Conservation (phyloP, 768 basidiomycete species). For the Trametes maxima region DNA sequence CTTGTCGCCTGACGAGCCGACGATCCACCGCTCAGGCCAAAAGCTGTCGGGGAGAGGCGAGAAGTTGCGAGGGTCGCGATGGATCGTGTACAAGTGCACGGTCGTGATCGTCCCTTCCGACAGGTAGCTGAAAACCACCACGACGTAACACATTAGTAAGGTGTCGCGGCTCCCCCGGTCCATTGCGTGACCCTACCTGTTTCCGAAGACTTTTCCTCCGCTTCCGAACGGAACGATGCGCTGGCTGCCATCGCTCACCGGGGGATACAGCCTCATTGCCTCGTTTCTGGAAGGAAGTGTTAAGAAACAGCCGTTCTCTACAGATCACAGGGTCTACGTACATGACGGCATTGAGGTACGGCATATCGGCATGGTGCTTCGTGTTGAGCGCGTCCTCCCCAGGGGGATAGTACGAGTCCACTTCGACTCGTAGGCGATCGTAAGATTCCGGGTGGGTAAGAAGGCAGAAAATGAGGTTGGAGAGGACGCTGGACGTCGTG, state of each 20-base stretch:
- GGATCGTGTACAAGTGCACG: conserved; percentile 45
- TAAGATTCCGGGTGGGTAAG: conserved; percentile 41
- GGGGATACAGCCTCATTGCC: conserved; percentile 47
- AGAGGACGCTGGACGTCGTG: conserved; percentile 46
- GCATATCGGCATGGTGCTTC: conserved; percentile 32
- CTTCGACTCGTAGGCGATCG: conserved; percentile 42
- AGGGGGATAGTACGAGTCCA: conserved; percentile 39
- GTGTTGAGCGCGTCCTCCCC: conserved; percentile 33
- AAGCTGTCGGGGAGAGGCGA: conserved; percentile 44
- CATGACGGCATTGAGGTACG: conserved; percentile 41
- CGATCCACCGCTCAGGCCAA: conserved; percentile 48
- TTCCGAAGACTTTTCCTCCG: conserved; percentile 38
- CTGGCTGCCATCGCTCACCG: conserved; percentile 44
- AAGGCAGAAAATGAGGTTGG: conserved; percentile 43
- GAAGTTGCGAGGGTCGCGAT: conserved; percentile 50
- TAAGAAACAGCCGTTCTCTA: neutral
- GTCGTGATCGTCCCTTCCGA: conserved; percentile 41
- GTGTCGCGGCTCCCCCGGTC: neutral
- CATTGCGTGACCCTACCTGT: conserved; percentile 29
- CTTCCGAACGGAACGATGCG: conserved; percentile 37
- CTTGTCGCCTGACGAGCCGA: conserved; percentile 20
- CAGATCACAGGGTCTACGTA: conserved; percentile 19
- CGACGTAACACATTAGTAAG: neutral
- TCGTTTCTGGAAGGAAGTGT: conserved; percentile 43
- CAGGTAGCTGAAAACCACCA: conserved; percentile 37